Evolutionary conservation across 441 rosid species (phyloP).

Genomic region (Bocquillonia castaneifolia): DNA sequence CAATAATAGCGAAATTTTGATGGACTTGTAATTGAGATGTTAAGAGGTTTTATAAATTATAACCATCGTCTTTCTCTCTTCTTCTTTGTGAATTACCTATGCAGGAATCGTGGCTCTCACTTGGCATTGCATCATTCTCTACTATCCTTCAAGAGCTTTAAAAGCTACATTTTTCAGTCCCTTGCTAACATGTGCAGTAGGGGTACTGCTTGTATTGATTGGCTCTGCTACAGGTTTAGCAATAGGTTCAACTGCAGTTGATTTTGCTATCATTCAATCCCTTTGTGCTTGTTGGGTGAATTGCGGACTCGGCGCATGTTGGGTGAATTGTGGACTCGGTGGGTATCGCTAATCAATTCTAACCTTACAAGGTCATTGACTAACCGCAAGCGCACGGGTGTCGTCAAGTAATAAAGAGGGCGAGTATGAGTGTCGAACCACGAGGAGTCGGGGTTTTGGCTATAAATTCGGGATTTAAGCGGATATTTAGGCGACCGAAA

Average conservation of each 20-base stretch:
- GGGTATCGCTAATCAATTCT: conserved; percentile 50
- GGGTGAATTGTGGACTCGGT: conserved; percentile 53
- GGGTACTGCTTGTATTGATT: conserved; percentile 47
- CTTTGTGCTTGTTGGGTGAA: conserved; percentile 76
- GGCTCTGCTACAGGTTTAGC: conserved; percentile 48
- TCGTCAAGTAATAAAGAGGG: too few relatives aligned
- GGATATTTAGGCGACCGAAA: too few relatives aligned
- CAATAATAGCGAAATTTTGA: too few relatives aligned
- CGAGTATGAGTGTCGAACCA: too few relatives aligned
- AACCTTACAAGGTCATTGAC: conserved; percentile 75
- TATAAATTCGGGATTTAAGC: too few relatives aligned
- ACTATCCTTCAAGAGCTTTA: conserved; percentile 48
- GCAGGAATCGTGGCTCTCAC: conserved; percentile 45
- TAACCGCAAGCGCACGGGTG: too few relatives aligned
- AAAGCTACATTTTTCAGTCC: conserved; percentile 60
- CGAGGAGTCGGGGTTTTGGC: too few relatives aligned
- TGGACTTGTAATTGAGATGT: too few relatives aligned
- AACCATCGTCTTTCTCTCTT: too few relatives aligned
- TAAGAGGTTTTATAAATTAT: too few relatives aligned
- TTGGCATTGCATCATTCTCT: conserved; percentile 46
- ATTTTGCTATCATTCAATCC: conserved; percentile 44
- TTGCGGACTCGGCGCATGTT: conserved; percentile 52
- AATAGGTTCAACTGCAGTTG: conserved; percentile 42
- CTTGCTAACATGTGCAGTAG: conserved; percentile 49
- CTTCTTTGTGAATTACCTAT: too few relatives aligned